These are phyloP conservation scores for Harringtonia aguacate DNA, from an alignment of 2,329 filamentous ascomycete genomes.

Conservation along the genomic window DNA sequence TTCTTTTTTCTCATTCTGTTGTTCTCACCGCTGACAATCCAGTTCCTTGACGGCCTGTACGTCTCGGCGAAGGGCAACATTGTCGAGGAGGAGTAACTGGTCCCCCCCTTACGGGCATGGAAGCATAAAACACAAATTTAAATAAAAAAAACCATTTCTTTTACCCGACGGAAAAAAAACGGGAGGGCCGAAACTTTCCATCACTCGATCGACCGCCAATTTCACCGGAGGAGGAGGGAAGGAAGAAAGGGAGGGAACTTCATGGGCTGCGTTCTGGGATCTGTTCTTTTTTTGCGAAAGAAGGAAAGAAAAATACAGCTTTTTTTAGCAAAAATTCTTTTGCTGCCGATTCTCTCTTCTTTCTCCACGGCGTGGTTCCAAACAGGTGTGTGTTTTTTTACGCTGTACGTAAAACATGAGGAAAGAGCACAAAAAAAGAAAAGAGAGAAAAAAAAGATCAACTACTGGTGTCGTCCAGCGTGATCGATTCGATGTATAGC, in stretches of 20 bases:
- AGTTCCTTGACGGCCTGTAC: constrained; percentile 99
- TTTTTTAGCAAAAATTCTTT: neutral
- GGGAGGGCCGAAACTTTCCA: neutral
- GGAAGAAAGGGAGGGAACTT: neutral
- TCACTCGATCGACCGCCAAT: neutral
- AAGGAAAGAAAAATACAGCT: neutral
- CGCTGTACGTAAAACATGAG: neutral
- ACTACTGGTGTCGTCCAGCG: too few species aligned
- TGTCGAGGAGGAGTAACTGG: constrained; percentile 54
- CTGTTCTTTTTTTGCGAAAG: constrained; percentile 1
- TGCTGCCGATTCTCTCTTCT: constrained; percentile 2
- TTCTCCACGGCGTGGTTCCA: constrained; percentile 1
- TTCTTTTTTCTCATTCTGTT: neutral
- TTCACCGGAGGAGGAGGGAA: too few species aligned
- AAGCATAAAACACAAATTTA: neutral
- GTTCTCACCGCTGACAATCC: constrained; percentile 15
- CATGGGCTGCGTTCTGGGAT: constrained; percentile 4
- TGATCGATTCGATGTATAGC: too few species aligned
- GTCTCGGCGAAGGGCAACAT: constrained; percentile 99
- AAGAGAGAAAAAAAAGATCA: constrained; percentile 3
- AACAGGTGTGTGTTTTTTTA: too few species aligned
- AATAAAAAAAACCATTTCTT: neutral
- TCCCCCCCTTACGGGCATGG: neutral
- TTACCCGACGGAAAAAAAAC: too few species aligned
- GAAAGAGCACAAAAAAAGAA: constrained; percentile 2